Conservation (phyloP, 768 basidiomycete genomes). For the Rhodotorula kratochvilovae region DNA sequence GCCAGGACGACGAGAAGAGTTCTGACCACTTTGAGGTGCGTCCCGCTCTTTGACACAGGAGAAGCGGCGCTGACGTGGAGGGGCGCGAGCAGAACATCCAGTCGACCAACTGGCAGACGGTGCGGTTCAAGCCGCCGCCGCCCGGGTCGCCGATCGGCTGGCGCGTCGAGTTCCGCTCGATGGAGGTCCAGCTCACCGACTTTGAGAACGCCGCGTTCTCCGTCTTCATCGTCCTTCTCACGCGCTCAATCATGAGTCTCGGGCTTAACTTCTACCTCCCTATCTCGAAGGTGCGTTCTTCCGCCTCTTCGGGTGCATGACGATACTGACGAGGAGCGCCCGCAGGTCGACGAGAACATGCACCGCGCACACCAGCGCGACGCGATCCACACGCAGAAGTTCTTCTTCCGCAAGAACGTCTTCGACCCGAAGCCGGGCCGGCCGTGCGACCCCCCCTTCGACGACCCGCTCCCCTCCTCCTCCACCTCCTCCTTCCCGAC, state of each 20-base stretch:
- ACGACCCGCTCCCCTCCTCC: constrained; percentile 6
- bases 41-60: not conserved
- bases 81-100: constrained; percentile 71
- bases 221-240: constrained; percentile 87
- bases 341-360: constrained; percentile 96
- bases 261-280: constrained; percentile 93
- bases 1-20: constrained; percentile 80
- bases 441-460: constrained; percentile 21
- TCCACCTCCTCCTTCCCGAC: constrained; percentile 33
- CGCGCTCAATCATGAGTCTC: constrained; percentile 85
- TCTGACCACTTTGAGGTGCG: constrained; percentile 92
- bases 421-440: constrained; percentile 50
- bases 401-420: constrained; percentile 84
- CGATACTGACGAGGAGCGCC: not conserved
- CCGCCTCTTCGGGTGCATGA: not conserved
- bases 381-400: constrained; percentile 67
- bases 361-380: constrained; percentile 75
- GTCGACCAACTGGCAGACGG: constrained; percentile 99
- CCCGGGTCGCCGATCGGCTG: constrained; percentile 88
- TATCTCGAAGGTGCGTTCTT: constrained; percentile 73
- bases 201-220: constrained; percentile 98
- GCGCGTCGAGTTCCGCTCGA: constrained; percentile 96
- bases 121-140: constrained; percentile 97
- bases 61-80: not conserved
- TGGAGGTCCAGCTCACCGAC: constrained; percentile 99